A percentile compares a stretch with the other conserved stretches of the same genome.
phyloP scores from a whole-genome alignment of 176 grass and related monocot species.

The Poa pratensis region DNA sequence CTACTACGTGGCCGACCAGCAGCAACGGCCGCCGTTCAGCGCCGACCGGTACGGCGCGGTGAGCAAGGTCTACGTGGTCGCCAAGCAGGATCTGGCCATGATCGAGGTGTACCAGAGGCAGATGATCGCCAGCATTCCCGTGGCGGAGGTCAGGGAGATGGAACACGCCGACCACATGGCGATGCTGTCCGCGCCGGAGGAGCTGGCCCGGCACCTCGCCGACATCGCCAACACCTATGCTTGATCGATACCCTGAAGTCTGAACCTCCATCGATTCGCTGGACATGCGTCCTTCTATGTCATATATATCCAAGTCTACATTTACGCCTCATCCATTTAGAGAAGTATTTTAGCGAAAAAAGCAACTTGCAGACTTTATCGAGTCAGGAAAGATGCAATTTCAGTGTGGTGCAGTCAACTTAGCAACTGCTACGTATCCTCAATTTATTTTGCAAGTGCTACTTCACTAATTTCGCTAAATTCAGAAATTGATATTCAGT shows the following conservation, averaged over 20 bases:
- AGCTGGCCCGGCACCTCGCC: constrained; percentile 43
- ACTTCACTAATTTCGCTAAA: no score
- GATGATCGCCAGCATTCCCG: constrained; percentile 47
- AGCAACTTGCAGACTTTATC: not conserved
- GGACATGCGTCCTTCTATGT: no score
- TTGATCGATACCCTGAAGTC: no score
- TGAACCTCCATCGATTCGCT: no score
- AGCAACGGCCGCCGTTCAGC: constrained; percentile 49
- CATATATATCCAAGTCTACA: no score
- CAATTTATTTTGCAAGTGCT: no score
- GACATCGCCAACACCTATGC: constrained; percentile 54
- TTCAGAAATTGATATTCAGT: no score
- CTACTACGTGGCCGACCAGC: constrained; percentile 52
- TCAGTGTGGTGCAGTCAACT: no score
- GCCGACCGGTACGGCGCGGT: constrained; percentile 56
- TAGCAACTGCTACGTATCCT: no score
- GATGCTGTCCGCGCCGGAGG: constrained; percentile 64
- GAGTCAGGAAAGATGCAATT: not conserved
- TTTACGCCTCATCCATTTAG: not conserved
- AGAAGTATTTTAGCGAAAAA: not conserved
- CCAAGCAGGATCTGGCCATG: constrained; percentile 49
- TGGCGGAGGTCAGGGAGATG: constrained; percentile 60
- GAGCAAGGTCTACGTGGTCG: constrained; percentile 58
- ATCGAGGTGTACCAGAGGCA: constrained; percentile 35
- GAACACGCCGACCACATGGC: constrained; percentile 67